Evolutionary conservation across 805 yeast genomes (phyloP), one percentile per base, ranked within the genome.

Genomic region (Starmerella lactis-condensi): DNA sequence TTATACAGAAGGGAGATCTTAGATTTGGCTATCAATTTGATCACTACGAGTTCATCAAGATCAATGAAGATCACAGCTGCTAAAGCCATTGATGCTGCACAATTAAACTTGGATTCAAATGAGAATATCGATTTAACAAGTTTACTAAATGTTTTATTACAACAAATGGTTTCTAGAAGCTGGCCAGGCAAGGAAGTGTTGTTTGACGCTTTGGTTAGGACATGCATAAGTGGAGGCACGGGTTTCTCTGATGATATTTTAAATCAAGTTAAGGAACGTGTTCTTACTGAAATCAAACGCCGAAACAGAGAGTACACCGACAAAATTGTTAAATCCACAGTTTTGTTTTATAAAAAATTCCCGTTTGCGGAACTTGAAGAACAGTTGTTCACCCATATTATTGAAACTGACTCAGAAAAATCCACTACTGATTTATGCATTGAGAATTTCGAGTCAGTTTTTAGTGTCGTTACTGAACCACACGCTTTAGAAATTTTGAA

Each of bases 151-250:
- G 56, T 70, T 5, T 56, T 81, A 28, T 48, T 76, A 12, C 62
- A 61, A 18, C 69, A 91, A 0, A 61, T 72, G 33, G 59, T 62
- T 33, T 94, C 94, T 1, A 67, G 91, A 37, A 66, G 85, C 7
- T 85, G 93, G 89, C 62, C 63, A 11, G 96, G 95, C 5, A 85
- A 85, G 45, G 94, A 82, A 42, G 52, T 61, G 18, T 64, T 89
- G 1, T 56, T 81, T 13, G 69, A 68, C 22, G 77, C 93, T 0
- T 54, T 83, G 32, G 75, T 77, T 0, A 53, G 67, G 2, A 58
- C 76, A 7, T 34, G 29, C n/a, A n/a, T n/a, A n/a, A n/a, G n/a
- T n/a, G n/a, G n/a, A n/a, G n/a, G n/a, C 23, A 4, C 20, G 47
- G 73, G 0, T 45, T 69, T 6, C 52, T 58, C 28, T 43, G 41